phyloP scores from a whole-genome alignment of 2,329 filamentous ascomycete species.

The Epichloe coenophiala region DNA sequence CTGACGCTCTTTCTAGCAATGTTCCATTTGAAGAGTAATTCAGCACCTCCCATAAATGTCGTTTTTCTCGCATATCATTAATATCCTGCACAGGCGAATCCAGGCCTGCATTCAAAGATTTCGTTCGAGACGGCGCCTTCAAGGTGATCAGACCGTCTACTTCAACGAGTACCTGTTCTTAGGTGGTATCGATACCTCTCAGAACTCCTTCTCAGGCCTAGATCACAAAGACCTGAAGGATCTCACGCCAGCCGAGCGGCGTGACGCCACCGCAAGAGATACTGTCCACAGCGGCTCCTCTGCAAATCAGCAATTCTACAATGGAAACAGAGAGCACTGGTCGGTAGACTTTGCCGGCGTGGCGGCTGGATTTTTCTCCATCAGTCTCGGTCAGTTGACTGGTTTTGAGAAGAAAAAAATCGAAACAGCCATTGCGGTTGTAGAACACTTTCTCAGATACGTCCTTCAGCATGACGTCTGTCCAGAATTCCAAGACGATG shows the following conservation, averaged over 20 bases:
- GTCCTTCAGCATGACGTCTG: conserved; percentile 75
- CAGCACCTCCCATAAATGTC: not conserved
- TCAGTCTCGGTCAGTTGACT: conserved; percentile 38
- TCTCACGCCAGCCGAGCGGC: conserved; percentile 48
- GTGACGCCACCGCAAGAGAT: conserved; percentile 49
- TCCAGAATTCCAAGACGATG: conserved; percentile 58
- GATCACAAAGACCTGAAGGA: conserved; percentile 37
- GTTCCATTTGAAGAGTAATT: conserved; percentile 42
- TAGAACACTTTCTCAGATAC: conserved; percentile 83
- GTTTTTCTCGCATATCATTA: not conserved
- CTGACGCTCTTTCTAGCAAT: not conserved
- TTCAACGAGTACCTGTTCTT: conserved; percentile 74
- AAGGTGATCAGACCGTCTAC: conserved; percentile 43
- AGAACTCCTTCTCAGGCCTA: conserved; percentile 46
- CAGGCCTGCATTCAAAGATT: conserved; percentile 77
- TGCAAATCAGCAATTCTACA: conserved; percentile 32
- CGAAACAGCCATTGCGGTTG: conserved; percentile 46
- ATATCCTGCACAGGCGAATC: conserved; percentile 47
- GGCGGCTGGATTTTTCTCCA: conserved; percentile 65
- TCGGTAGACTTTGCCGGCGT: conserved; percentile 69
- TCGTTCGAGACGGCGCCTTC: conserved; percentile 61
- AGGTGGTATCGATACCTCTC: conserved; percentile 58
- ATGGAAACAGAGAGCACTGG: conserved; percentile 45
- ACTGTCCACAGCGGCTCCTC: conserved; percentile 36
- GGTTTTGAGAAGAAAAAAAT: conserved; percentile 42